Evolutionary conservation across 352 stramenopile genomes (phyloP).

Genomic region (Pythium rishiriense): DNA sequence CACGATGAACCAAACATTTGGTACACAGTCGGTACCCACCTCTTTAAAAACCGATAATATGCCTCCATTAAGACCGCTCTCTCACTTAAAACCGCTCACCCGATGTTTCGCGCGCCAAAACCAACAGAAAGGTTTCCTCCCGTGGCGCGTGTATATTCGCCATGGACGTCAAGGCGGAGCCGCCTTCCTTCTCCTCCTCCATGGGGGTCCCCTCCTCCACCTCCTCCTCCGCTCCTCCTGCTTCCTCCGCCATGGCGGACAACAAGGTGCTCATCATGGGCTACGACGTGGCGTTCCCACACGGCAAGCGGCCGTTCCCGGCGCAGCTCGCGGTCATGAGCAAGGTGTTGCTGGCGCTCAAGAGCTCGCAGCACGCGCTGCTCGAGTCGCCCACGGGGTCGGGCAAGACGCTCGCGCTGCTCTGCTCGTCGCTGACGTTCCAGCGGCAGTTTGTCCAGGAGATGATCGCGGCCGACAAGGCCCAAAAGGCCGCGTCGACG

Average conservation of each 20-base stretch:
- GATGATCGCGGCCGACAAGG: slow-evolving; percentile 30
- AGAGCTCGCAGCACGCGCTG: slow-evolving; percentile 77
- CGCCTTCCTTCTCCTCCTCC: not conserved
- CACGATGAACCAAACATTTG: too few relatives aligned
- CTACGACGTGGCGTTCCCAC: slow-evolving; percentile 77
- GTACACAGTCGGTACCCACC: too few relatives aligned
- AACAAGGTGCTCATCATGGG: slow-evolving; percentile 77
- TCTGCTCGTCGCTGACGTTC: slow-evolving; percentile 84
- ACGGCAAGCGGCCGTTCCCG: slow-evolving; percentile 81
- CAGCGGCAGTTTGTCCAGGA: slow-evolving; percentile 58
- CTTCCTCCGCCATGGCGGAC: not conserved
- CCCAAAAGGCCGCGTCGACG: slow-evolving; percentile 17
- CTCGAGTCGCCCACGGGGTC: slow-evolving; percentile 84
- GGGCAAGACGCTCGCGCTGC: slow-evolving; percentile 82
- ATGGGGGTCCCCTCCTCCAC: not conserved
- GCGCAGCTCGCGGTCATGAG: slow-evolving; percentile 88
- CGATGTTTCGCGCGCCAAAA: slow-evolving; percentile 10
- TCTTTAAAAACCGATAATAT: too few relatives aligned
- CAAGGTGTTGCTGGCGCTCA: slow-evolving; percentile 80
- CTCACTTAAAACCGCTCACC: not conserved
- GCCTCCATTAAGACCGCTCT: too few relatives aligned
- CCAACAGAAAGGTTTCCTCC: not conserved
- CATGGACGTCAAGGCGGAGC: slow-evolving; percentile 1
- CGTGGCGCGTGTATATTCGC: too few relatives aligned
- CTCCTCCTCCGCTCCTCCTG: slow-evolving; percentile 1